Evolutionary conservation across 805 yeast genomes (phyloP), one percentile per base, ranked within the genome.

Genomic region (Yarrowia keelungensis): DNA sequence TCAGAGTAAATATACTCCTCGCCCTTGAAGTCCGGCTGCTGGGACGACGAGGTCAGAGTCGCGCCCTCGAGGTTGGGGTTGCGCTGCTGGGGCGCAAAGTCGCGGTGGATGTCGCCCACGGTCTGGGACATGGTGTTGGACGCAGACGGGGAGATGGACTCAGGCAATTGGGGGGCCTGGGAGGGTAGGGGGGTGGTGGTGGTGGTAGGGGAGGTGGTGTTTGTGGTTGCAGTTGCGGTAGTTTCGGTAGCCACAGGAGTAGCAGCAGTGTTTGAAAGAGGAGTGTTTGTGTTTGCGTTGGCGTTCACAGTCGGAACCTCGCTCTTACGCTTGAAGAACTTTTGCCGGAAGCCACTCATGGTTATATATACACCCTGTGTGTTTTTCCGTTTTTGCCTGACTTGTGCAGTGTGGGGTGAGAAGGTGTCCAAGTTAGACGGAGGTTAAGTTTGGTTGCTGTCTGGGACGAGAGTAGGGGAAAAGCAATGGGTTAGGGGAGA

Each of bases 261-360:
- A 10, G 39, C 39, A 9, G 39, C 12, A 4, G 39, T 38, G 10
- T 9, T 38, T 2, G 39, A 3, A n/a, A 16, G 5, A 22, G 45
- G 10, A 0, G 35, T 26, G 32, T 26, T 3, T 47, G 45, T 22
- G 46, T 16, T 39, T 8, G 62, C 26, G 12, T 1, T 19, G 1
- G 19, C 19, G 1, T 1, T 19, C 19, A 19, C 19, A 19, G n/a
- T n/a, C n/a, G 26, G 39, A 42, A 42, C 7, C 50, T 59, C 42
- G 51, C 51, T 35, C 51, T 59, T 59, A 32, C 65, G 65, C 35
- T 59, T 59, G 65, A 59, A 59, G 16, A 59, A 45, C 51, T 59
- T 59, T 35, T 59, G 65, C 5, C 65, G 65, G 51, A 59, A 59
- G 35, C 51, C 50, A 19, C 65, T 59, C 65, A 59, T 59, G 62